Evolutionary conservation across 306 rosid genomes (phyloP), one percentile per base, ranked within the genome.

Genomic region (Cucumis melo): DNA sequence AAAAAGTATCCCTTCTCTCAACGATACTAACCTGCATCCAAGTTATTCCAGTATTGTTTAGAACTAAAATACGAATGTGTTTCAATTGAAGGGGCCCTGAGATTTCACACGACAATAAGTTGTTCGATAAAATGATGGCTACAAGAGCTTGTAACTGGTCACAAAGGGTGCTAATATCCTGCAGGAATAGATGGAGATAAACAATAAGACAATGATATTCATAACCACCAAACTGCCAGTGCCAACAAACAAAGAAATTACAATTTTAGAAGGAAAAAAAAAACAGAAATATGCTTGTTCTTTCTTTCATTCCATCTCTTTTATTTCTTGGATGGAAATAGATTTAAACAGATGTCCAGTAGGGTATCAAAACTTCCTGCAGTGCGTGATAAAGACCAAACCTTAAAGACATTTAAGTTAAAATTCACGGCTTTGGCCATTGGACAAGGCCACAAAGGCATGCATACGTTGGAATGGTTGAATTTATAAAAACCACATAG

Each of bases 151-250:
- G 90, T 63, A 94, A 80, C 82, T 91, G 95, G 68, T 84, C 92
- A 80, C 97, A 94, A 83, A 91, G 87, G 62, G 65, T 85, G 68
- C 91, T 89, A 66, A 91, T 84, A 76, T 91, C 97, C 98, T 93
- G 93, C 83, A 83, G 73, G 76, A 68, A 87, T 60, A 73, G 75
- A 84, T 84, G 46, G 50, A 83, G 58, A 32, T 44, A 32, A 12
- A 76, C 73, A 80, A 27, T 42, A 72, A 72, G 42, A 50, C 42
- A 51, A 46, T 24, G 20, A 15, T 72, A 8, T 72, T 72, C 76
- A 27, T 16, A 54, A 27, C 76, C 58, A 46, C 59, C 41, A 24
- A 68, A 71, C 34, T 67, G 34, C 34, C 48, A 42, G 36, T 50
- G n/a, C 55, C 39, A 71, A 68, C 36, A 23, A 68, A 15, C 54